Evolutionary conservation across 345 rosid species (phyloP).

Genomic region (Gossypium anomalum): DNA sequence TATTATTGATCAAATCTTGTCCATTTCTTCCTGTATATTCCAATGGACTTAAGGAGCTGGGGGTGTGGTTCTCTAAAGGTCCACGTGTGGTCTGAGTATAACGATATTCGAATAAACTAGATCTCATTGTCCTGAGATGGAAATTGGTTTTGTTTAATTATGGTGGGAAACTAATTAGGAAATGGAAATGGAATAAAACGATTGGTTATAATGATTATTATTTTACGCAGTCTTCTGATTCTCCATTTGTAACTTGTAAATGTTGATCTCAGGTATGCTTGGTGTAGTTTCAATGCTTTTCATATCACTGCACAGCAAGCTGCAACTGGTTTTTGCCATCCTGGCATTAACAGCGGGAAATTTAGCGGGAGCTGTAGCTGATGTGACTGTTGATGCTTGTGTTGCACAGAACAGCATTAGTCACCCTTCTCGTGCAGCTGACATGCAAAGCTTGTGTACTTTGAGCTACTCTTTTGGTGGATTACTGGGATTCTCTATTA

Average conservation of each 20-base stretch:
- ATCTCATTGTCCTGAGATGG: not conserved
- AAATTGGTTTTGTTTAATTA: not conserved
- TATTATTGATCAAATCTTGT: not conserved
- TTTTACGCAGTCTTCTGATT: not conserved
- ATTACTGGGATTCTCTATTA: conserved; percentile 63
- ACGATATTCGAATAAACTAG: not conserved
- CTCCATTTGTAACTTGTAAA: not conserved
- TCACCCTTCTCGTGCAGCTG: conserved; percentile 78
- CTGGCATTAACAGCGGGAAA: conserved; percentile 61
- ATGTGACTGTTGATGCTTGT: conserved; percentile 96
- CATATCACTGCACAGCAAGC: conserved; percentile 54
- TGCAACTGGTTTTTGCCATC: conserved; percentile 67
- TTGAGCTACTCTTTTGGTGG: conserved; percentile 80
- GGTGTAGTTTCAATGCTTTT: conserved; percentile 68
- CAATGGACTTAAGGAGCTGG: not conserved
- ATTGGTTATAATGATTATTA: not conserved
- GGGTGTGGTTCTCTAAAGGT: too few species aligned
- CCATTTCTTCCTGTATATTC: not conserved
- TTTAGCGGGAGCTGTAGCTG: conserved; percentile 79
- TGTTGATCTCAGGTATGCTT: conserved; percentile 52
- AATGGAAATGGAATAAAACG: not conserved
- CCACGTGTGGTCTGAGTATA: not conserved
- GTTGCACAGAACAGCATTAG: conserved; percentile 79
- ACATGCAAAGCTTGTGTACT: conserved; percentile 91
- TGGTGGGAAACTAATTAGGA: not conserved